Evolutionary conservation across 2,329 filamentous ascomycete genomes (phyloP), one percentile per base, ranked within the genome.

Genomic region (Mycosphaerelloides madeirae): DNA sequence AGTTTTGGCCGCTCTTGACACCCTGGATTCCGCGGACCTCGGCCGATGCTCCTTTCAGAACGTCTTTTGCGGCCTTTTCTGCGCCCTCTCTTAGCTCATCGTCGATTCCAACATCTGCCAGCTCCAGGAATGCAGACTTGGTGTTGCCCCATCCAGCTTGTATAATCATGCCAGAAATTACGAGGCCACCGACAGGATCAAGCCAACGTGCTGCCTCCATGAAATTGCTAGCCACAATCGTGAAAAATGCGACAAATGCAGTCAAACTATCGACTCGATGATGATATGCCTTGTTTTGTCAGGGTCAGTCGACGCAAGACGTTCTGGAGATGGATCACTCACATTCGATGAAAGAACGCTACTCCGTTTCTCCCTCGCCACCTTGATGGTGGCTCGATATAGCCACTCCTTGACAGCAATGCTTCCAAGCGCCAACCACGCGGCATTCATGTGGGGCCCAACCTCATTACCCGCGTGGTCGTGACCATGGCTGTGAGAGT

Each of bases 381-480:
- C 81, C 72, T 96, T 97, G 84, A 97, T 81, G 93, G 91, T 98
- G 53, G 91, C 88, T 73, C 85, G 84, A 65, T 97, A 98, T 19
- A 98, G 74, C 87, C 90, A 98, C 68, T 98, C 93, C 70, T 98
- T 98, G 59, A 97, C 74, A 19, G 88, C 68, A 45, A 98, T 93
- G 2, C 88, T 95, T 15, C 87, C 91, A 31, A 80, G 85, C 29
- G 93, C 91, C 48, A 98, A 72, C 93, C 93, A 98, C 6, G 87
- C 91, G 16, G 93, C 93, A 65, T 97, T 90, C 54, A 98, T 78
- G 66, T 87, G 95, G 0, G 93, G 93, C 1, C 82, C 79, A 29
- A 54, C 36, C 14, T 53, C 37, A 16, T 44, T 46, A 16, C 38
- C 38, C 8, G 67, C 72, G 63, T 85, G 82, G 46, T 77, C 74